phyloP scores from a whole-genome alignment of 805 yeast genomes.

The Zygotorulaspora danielsina region DNA sequence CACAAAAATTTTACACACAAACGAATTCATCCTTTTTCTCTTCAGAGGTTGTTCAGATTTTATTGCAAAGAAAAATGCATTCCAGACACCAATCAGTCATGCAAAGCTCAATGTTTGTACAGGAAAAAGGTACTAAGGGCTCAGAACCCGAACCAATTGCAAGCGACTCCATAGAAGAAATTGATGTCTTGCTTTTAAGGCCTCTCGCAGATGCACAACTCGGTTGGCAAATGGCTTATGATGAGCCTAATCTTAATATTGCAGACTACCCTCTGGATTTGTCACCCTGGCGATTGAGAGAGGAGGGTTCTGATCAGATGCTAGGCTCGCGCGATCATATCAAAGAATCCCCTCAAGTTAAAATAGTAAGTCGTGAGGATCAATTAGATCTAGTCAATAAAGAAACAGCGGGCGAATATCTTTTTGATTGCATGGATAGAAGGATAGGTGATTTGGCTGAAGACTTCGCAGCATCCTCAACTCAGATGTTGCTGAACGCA shows the following conservation, averaged over 20 bases:
- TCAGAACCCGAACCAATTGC: constrained; percentile 5
- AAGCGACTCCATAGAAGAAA: constrained; percentile 16
- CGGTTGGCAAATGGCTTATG: constrained; percentile 34
- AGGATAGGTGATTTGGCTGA: constrained; percentile 6
- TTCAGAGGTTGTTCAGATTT: constrained; percentile 23
- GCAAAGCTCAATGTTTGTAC: constrained; percentile 11
- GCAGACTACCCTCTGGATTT: constrained; percentile 29
- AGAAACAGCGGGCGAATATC: constrained; percentile 15
- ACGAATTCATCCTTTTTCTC: constrained; percentile 29
- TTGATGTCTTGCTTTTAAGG: constrained; percentile 31
- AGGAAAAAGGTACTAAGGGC: constrained; percentile 8
- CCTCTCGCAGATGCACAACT: constrained; percentile 17
- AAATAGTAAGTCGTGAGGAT: constrained; percentile 14
- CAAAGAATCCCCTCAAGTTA: constrained; percentile 4
- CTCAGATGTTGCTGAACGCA: constrained; percentile 1
- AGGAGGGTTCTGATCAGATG: constrained; percentile 5
- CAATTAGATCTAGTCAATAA: constrained; percentile 12
- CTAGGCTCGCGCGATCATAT: constrained; percentile 3
- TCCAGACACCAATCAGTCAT: constrained; percentile 11
- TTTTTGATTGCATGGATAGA: constrained; percentile 25
- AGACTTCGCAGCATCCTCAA: constrained; percentile 3
- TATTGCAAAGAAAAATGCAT: constrained; percentile 20
- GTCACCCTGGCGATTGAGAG: constrained; percentile 19
- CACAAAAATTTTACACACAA: constrained; percentile 22
- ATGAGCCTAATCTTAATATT: constrained; percentile 32